Conservation (phyloP, 768 basidiomycete genomes). For the Lactifluus echinatus region DNA sequence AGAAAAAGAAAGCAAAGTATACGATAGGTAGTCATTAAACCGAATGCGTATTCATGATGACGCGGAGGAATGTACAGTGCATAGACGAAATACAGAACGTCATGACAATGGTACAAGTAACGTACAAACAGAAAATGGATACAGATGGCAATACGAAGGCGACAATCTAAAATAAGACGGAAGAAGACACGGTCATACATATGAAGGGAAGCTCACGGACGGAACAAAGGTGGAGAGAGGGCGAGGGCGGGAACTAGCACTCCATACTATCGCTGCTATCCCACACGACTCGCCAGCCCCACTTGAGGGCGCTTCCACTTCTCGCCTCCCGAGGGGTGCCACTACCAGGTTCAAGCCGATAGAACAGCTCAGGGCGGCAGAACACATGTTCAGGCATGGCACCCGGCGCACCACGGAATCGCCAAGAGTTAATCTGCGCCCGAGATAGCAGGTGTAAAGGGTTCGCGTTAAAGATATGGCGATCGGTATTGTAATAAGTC, state of each 20-base stretch:
- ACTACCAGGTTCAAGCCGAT: slow-evolving; percentile 11
- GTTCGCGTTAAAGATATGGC: slow-evolving; percentile 52
- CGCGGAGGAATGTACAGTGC: background rate
- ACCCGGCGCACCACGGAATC: slow-evolving; percentile 26
- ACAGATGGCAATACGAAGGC: background rate
- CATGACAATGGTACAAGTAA: slow-evolving; percentile 6
- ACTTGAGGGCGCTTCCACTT: slow-evolving; percentile 16
- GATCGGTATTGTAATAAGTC: slow-evolving; percentile 28
- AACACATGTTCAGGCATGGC: slow-evolving; percentile 32
- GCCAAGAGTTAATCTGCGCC: slow-evolving; percentile 51
- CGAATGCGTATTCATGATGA: background rate
- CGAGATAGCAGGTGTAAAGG: slow-evolving; percentile 48
- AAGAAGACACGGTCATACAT: background rate
- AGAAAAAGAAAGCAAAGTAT: background rate
- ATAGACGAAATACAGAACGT: background rate
- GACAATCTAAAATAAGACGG: background rate
- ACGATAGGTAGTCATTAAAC: slow-evolving; percentile 5
- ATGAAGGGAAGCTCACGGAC: background rate
- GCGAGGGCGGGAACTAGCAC: background rate
- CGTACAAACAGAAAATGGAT: slow-evolving; percentile 1
- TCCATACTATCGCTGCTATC: slow-evolving; percentile 6
- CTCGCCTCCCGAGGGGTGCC: background rate
- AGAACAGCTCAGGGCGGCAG: slow-evolving; percentile 13
- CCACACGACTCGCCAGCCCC: slow-evolving; percentile 20
- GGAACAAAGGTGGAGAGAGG: background rate